Percentiles rank a stretch among this genome's conserved stretches.
These are phyloP conservation scores for Backusella mclennaniae DNA, from an alignment of 192 early-diverging fungal genomes.

Conservation along the genomic window DNA sequence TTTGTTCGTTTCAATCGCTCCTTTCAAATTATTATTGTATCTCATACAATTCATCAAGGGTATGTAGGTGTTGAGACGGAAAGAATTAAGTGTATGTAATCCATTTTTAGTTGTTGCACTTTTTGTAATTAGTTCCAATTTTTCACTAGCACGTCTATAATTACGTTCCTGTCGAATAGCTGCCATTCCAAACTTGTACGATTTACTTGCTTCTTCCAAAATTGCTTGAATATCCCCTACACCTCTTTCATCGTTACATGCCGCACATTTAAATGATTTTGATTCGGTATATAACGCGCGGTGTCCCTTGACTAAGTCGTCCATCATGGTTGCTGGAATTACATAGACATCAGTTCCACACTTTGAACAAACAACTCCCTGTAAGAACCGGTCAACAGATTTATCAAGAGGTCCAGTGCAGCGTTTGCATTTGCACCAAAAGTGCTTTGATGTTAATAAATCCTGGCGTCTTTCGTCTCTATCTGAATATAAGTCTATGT, in stretches of 20 bases:
- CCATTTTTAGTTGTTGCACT: conserved; percentile 41
- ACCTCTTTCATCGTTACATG: conserved; percentile 42
- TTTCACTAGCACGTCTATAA: conserved; percentile 35
- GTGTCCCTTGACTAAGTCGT: conserved; percentile 54
- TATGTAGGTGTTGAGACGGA: conserved; percentile 37
- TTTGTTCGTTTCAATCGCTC: conserved; percentile 32
- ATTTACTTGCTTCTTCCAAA: conserved; percentile 24
- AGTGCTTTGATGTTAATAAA: conserved; percentile 62
- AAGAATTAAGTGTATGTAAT: conserved; percentile 51
- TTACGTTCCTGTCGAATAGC: conserved; percentile 42
- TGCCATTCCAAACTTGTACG: conserved; percentile 41
- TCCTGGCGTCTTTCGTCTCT: conserved; percentile 70
- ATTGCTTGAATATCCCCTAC: background rate
- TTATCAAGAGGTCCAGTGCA: conserved; percentile 61
- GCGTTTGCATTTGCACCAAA: conserved; percentile 76
- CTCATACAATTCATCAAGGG: conserved; percentile 37
- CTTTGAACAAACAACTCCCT: conserved; percentile 61
- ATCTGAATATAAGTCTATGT: conserved; percentile 69
- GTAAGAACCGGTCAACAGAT: conserved; percentile 68
- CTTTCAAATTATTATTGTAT: conserved; percentile 26
- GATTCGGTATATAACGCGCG: conserved; percentile 44
- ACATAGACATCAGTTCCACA: conserved; percentile 60
- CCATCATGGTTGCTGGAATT: conserved; percentile 44
- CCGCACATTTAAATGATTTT: conserved; percentile 46
- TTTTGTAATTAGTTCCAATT: conserved; percentile 46